Evolutionary conservation across 2,329 filamentous ascomycete genomes (phyloP).

Genomic region (Ambrosiella cleistominuta): DNA sequence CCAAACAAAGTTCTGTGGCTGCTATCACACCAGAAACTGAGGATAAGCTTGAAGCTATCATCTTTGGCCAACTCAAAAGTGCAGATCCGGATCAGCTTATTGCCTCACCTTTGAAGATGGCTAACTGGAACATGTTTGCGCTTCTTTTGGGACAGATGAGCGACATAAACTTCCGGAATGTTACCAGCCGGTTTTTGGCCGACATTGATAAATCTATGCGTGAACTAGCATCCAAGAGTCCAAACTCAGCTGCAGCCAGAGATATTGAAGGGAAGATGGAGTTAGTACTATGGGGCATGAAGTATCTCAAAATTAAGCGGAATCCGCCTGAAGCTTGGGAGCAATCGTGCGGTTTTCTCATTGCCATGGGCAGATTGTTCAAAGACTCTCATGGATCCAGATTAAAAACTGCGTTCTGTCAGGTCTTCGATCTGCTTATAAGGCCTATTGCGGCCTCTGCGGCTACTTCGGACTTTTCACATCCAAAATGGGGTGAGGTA

Average conservation of each 20-base stretch:
- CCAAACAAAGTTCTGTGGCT: slow-evolving; percentile 68
- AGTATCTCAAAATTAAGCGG: slow-evolving; percentile 62
- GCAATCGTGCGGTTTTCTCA: slow-evolving; percentile 76
- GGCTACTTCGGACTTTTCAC: slow-evolving; percentile 54
- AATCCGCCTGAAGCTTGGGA: slow-evolving; percentile 62
- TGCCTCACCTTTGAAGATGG: slow-evolving; percentile 64
- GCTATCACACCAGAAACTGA: slow-evolving; percentile 83
- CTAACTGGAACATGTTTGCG: slow-evolving; percentile 91
- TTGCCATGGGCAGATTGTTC: slow-evolving; percentile 65
- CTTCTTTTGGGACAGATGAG: slow-evolving; percentile 94
- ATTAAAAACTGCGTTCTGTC: slow-evolving; percentile 88
- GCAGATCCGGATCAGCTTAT: slow-evolving; percentile 68
- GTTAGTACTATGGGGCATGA: slow-evolving; percentile 79
- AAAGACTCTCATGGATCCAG: slow-evolving; percentile 69
- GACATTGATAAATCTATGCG: slow-evolving; percentile 66
- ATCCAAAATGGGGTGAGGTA: slow-evolving; percentile 75
- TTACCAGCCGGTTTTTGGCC: slow-evolving; percentile 62
- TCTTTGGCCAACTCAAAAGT: slow-evolving; percentile 85
- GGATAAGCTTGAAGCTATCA: slow-evolving; percentile 82
- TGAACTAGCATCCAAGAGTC: slow-evolving; percentile 54
- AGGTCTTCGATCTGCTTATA: slow-evolving; percentile 71
- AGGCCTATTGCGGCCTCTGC: slow-evolving; percentile 74
- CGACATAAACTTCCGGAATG: slow-evolving; percentile 70
- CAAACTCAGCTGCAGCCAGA: slow-evolving; percentile 35
- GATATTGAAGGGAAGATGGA: slow-evolving; percentile 70